Evolutionary conservation across 2,329 filamentous ascomycete genomes (phyloP).

Genomic region (Hypocreales sp.): DNA sequence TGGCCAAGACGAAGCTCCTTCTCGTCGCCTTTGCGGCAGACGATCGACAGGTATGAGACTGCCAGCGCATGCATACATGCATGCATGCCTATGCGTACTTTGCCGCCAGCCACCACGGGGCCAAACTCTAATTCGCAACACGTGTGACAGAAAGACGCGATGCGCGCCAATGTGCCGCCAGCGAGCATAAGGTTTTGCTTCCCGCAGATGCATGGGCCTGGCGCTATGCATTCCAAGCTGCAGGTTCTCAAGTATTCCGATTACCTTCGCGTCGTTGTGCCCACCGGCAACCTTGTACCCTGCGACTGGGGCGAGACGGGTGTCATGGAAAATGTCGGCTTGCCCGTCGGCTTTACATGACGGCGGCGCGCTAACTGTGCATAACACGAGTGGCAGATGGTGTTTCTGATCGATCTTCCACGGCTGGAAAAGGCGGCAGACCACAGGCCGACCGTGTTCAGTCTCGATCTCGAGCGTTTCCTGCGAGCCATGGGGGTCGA

Average conservation of each 20-base stretch:
- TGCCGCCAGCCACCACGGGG: not conserved
- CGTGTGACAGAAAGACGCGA: slow-evolving; percentile 23
- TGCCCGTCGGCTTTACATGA: slow-evolving; percentile 2
- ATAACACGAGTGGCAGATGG: slow-evolving; percentile 31
- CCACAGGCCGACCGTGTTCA: slow-evolving; percentile 35
- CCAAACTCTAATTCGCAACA: slow-evolving; percentile 6
- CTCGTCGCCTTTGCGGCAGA: slow-evolving; percentile 40
- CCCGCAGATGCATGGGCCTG: slow-evolving; percentile 59
- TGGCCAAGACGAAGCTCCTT: slow-evolving; percentile 42
- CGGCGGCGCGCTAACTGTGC: slow-evolving; percentile 2
- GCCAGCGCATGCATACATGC: too few relatives aligned
- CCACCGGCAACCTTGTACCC: slow-evolving; percentile 70
- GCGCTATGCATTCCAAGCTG: slow-evolving; percentile 86
- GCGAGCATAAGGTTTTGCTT: slow-evolving; percentile 62
- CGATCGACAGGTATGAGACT: slow-evolving; percentile 37
- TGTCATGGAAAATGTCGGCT: slow-evolving; percentile 64
- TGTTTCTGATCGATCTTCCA: slow-evolving; percentile 89
- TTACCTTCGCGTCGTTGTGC: slow-evolving; percentile 67
- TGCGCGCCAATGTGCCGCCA: slow-evolving; percentile 31
- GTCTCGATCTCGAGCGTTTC: slow-evolving; percentile 55
- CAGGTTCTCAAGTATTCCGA: slow-evolving; percentile 69
- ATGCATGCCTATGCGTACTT: not conserved
- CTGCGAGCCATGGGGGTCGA: slow-evolving; percentile 51
- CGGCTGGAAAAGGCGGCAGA: slow-evolving; percentile 24
- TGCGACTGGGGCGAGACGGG: slow-evolving; percentile 86